Evolutionary conservation across 192 early-diverging fungal genomes (phyloP).

Genomic region (Coemansia sp.): DNA sequence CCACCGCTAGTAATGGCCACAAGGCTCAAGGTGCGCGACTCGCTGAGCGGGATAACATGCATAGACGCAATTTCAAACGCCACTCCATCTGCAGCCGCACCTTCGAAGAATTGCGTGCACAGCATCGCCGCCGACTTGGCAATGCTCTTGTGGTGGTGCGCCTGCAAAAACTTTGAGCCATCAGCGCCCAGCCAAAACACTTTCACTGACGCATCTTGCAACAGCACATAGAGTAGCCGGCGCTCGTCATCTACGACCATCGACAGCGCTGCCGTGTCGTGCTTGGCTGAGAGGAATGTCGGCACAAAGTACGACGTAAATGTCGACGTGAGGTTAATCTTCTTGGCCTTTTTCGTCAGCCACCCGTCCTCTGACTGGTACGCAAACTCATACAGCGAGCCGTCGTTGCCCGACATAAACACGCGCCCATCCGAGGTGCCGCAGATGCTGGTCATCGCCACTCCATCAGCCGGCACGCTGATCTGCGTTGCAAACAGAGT

Average conservation of each 20-base stretch:
- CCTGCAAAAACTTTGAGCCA: conserved; percentile 60
- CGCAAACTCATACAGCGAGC: conserved; percentile 82
- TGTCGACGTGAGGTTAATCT: conserved; percentile 73
- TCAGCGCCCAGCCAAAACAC: conserved; percentile 67
- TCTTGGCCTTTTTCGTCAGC: conserved; percentile 77
- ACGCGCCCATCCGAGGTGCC: conserved; percentile 82
- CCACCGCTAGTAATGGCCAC: conserved; percentile 80
- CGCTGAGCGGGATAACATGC: conserved; percentile 63
- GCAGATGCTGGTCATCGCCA: conserved; percentile 76
- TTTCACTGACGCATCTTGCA: conserved; percentile 67
- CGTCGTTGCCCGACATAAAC: conserved; percentile 88
- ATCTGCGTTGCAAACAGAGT: conserved; percentile 81
- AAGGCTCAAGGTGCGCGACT: conserved; percentile 70
- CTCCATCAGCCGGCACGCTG: conserved; percentile 75
- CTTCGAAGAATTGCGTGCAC: conserved; percentile 56
- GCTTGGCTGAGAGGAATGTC: conserved; percentile 52
- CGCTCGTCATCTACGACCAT: conserved; percentile 71
- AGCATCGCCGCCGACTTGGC: conserved; percentile 49
- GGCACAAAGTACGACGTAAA: conserved; percentile 72
- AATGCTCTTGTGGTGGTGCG: conserved; percentile 57
- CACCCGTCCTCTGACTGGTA: conserved; percentile 89
- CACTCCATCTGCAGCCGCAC: conserved; percentile 18
- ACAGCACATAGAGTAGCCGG: conserved; percentile 71
- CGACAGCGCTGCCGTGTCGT: conserved; percentile 59
- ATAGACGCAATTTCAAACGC: conserved; percentile 75